Conservation (phyloP, 2,329 filamentous ascomycete species). For the Drechslera avenae region DNA sequence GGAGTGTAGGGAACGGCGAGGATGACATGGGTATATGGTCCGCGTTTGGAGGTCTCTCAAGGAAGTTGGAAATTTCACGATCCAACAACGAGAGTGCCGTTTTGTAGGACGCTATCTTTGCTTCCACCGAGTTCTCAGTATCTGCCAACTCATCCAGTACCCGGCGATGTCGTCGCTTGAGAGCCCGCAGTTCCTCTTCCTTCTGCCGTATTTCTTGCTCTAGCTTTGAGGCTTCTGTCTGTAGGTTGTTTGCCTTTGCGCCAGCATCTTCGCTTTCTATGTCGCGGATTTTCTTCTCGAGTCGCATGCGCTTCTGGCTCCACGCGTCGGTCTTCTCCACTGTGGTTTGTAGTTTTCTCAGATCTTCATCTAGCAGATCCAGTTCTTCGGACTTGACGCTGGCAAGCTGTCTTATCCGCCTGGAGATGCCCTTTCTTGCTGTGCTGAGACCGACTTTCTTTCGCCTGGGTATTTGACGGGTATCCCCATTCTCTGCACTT, state of each 20-base stretch:
- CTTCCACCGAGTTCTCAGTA: slow-evolving; percentile 68
- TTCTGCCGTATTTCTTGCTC: slow-evolving; percentile 68
- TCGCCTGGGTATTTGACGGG: slow-evolving; percentile 48
- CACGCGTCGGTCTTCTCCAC: slow-evolving; percentile 65
- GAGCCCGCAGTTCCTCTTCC: slow-evolving; percentile 65
- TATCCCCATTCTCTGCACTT: slow-evolving; percentile 24
- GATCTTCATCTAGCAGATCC: slow-evolving; percentile 62
- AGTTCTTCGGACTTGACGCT: slow-evolving; percentile 72
- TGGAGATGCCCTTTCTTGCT: slow-evolving; percentile 68
- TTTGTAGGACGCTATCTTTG: slow-evolving; percentile 73
- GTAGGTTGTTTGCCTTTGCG: slow-evolving; percentile 59
- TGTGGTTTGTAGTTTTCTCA: slow-evolving; percentile 62
- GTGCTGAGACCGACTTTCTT: slow-evolving; percentile 63
- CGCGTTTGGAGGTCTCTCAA: slow-evolving; percentile 60
- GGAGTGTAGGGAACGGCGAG: slow-evolving; percentile 63
- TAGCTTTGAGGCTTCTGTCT: slow-evolving; percentile 58
- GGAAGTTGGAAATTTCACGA: slow-evolving; percentile 62
- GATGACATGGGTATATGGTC: slow-evolving; percentile 35
- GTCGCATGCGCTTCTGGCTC: slow-evolving; percentile 60
- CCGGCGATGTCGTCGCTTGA: slow-evolving; percentile 65
- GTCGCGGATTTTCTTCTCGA: slow-evolving; percentile 60
- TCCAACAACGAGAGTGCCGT: slow-evolving; percentile 71
- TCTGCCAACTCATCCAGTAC: slow-evolving; percentile 66
- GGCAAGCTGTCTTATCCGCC: slow-evolving; percentile 67
- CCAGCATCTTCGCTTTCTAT: slow-evolving; percentile 63